Base-by-base conservation (phyloP, 805 yeast species). In the Monosporozyma aerobia region DNA sequence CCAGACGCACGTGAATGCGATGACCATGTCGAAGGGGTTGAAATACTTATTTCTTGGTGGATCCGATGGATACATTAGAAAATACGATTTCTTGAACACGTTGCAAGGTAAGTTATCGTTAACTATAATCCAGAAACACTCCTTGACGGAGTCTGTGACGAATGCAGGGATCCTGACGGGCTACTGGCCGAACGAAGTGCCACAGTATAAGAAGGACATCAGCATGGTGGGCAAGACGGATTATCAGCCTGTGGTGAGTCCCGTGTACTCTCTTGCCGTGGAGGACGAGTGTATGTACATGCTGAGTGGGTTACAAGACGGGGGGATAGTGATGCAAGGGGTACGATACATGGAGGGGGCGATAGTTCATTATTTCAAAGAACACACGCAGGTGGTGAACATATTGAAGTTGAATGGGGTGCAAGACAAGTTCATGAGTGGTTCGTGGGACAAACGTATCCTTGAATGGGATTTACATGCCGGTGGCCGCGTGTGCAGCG, bases 151-250 rank as follows among this genome's bases (percentile, higher is more conserved):
- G 65, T 79, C 94, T 1, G 80, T 94, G 33, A 78, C 85, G 8
- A 84, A 85, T 62, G 94, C 90, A 0, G 99, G 98, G 6, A 83
- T 88, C 5, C 70, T 90, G 5, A 64, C 77, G 14, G 84, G 94
- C 0, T 92, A 89, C 71, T 94, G 97, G 97, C 98, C 92, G 63
- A 94, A 94, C 68, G 98, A 94, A 70, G 87, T 90, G 61, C 97
- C 98, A 0, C 72, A 80, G 63, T 75, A 53, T 73, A 73, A 56
- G 64, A 73, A 73, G 54, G 63, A 74, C 54, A 63, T 68, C 59
- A 68, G 58, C 51, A 47, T 63, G 60, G 47, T 64, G 56, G 57
- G 59, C 14, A 65, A 62, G 43, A 68, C 64, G 19, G 77, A 72
- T 23, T 75, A 75, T 54, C 72, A 69, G 54, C 90, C 90, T 4